A percentile compares a stretch with the other conserved stretches of the same genome.
phyloP scores from a whole-genome alignment of 768 basidiomycete genomes.

The Trichaptum fuscoviolaceum region DNA sequence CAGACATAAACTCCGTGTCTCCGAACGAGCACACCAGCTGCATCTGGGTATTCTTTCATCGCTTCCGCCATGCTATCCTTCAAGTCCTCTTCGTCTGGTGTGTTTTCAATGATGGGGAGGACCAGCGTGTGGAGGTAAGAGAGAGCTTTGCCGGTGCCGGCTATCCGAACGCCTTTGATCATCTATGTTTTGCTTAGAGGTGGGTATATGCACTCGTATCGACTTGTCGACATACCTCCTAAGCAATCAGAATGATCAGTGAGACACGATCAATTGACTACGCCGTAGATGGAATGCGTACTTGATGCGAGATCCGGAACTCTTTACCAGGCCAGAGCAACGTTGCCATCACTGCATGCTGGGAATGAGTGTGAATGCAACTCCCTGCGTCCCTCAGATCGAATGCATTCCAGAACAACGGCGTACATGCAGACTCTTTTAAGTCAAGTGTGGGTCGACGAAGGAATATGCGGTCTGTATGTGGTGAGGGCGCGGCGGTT shows the following conservation, averaged over 20 bases:
- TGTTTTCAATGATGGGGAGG: conserved; percentile 88
- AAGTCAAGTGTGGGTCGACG: conserved; percentile 65
- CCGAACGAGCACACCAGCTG: conserved; percentile 71
- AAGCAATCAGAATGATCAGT: not conserved
- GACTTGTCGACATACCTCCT: conserved; percentile 6
- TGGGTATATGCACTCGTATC: not conserved
- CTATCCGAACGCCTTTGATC: conserved; percentile 85
- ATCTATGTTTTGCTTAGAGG: conserved; percentile 42
- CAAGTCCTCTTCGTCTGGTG: conserved; percentile 84
- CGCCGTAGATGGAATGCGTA: conserved; percentile 21
- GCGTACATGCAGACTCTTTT: conserved; percentile 86
- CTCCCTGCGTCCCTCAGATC: conserved; percentile 72
- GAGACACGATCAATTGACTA: not conserved
- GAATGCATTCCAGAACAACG: conserved; percentile 91
- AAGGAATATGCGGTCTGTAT: conserved; percentile 70
- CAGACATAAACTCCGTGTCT: conserved; percentile 83
- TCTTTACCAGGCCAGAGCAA: conserved; percentile 64
- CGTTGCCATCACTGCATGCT: conserved; percentile 87
- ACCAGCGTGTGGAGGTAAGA: conserved; percentile 83
- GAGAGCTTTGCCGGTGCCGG: conserved; percentile 68
- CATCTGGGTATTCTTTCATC: conserved; percentile 74
- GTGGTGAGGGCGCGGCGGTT: conserved; percentile 43
- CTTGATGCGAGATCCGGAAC: conserved; percentile 83
- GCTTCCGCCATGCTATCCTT: conserved; percentile 85
- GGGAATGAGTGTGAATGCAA: conserved; percentile 89